These are phyloP conservation scores for Phytophthora megakarya DNA, from an alignment of 352 stramenopile genomes.

Conservation along the genomic window DNA sequence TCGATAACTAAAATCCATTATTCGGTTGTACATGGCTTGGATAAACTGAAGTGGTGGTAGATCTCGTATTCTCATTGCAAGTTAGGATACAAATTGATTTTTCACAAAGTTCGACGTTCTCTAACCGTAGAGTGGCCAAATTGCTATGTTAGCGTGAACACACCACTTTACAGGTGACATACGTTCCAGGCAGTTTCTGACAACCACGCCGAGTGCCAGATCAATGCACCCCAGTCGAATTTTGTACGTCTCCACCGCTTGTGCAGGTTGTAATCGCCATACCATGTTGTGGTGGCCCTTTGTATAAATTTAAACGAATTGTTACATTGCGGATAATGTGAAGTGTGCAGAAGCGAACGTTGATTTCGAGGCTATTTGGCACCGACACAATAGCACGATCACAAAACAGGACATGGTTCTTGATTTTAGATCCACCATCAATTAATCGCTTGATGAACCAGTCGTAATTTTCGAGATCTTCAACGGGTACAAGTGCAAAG, in stretches of 20 bases:
- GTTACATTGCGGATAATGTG: no score
- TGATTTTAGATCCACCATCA: no score
- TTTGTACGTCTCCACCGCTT: neutral
- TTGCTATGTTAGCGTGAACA: conserved; percentile 9
- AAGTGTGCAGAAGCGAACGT: no score
- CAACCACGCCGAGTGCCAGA: neutral
- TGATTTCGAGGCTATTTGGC: no score
- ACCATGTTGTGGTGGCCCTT: neutral
- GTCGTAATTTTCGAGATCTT: no score
- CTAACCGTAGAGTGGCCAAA: conserved; percentile 2
- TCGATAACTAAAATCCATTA: neutral
- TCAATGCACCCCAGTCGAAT: neutral
- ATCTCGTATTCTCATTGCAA: neutral
- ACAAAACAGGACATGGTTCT: no score
- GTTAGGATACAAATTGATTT: neutral
- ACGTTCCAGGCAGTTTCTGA: neutral
- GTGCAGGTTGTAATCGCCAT: neutral
- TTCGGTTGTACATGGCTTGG: conserved; percentile 1
- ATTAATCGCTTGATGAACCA: no score
- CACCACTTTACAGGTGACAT: conserved; percentile 7
- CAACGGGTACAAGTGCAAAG: no score
- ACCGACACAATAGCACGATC: no score
- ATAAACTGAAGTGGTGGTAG: conserved; percentile 7
- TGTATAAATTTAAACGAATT: neutral
- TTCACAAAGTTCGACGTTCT: conserved; percentile 17